These are phyloP conservation scores for Fonsecaea monophora DNA, from an alignment of 2,329 filamentous ascomycete species.

Conservation along the genomic window DNA sequence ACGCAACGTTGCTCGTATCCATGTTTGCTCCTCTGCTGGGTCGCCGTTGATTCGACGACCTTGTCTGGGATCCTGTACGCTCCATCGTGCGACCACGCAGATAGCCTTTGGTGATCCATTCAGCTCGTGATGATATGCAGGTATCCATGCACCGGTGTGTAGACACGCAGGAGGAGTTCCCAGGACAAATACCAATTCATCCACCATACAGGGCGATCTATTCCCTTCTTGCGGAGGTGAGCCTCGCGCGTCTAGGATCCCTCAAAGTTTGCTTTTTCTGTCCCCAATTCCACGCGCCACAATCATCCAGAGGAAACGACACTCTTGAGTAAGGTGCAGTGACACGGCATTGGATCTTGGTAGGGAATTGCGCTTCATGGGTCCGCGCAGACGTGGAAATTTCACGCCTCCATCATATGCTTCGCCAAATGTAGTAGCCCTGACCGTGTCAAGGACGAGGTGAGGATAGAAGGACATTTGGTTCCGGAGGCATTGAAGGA, in stretches of 20 bases:
- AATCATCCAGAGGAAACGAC: not conserved
- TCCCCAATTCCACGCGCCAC: not conserved
- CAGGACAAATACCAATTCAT: not conserved
- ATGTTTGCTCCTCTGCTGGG: conserved; percentile 12
- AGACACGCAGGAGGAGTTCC: not conserved
- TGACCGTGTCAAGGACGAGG: not conserved
- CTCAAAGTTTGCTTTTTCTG: not conserved
- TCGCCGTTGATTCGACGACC: not conserved
- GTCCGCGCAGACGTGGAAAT: not conserved
- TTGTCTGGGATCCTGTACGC: conserved; percentile 14
- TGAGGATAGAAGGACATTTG: not conserved
- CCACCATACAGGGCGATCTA: not conserved
- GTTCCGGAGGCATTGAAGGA: too few relatives aligned
- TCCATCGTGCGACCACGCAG: conserved; percentile 3
- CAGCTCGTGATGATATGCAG: conserved; percentile 1
- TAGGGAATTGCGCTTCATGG: not conserved
- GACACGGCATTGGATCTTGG: not conserved
- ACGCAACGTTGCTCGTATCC: conserved; percentile 4
- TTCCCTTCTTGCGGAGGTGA: not conserved
- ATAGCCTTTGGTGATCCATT: conserved; percentile 4
- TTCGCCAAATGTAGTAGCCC: not conserved
- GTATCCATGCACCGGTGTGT: not conserved
- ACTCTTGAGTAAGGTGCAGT: not conserved
- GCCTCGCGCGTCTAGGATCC: not conserved
- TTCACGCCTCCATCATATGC: not conserved